These are phyloP conservation scores for Herpomyces periplanetae DNA, from an alignment of 2,329 filamentous ascomycete genomes.

Conservation along the genomic window DNA sequence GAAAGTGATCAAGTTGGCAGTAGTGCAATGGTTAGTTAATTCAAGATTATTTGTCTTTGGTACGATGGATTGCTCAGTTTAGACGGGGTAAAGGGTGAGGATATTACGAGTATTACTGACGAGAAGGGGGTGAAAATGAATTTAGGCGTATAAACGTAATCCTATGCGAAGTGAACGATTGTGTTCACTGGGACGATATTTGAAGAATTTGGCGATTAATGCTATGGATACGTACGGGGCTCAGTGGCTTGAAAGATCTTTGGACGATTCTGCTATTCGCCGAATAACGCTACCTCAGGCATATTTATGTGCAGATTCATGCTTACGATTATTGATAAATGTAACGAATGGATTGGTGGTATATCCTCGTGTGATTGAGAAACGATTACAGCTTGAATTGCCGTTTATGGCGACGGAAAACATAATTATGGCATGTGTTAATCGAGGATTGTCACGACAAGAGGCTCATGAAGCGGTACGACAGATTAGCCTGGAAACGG, in stretches of 20 bases:
- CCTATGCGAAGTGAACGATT: constrained; percentile 19
- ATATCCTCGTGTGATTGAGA: constrained; percentile 30
- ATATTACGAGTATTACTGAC: too few species aligned
- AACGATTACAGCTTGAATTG: constrained; percentile 28
- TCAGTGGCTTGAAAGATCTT: constrained; percentile 35
- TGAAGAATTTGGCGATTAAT: constrained; percentile 14
- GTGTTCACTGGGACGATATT: constrained; percentile 16
- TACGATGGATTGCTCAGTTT: too few species aligned
- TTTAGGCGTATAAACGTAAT: too few species aligned
- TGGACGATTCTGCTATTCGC: constrained; percentile 7
- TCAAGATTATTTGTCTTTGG: too few species aligned
- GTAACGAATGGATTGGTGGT: constrained; percentile 28
- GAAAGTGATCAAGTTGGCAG: constrained; percentile 38
- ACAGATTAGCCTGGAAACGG: constrained; percentile 18
- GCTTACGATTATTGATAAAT: constrained; percentile 25
- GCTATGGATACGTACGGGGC: constrained; percentile 23
- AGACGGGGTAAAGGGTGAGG: too few species aligned
- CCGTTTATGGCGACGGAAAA: constrained; percentile 46
- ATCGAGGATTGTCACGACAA: constrained; percentile 28
- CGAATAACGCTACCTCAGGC: constrained; percentile 24
- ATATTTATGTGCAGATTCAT: constrained; percentile 19
- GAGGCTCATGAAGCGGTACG: constrained; percentile 60
- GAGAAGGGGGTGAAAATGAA: too few species aligned
- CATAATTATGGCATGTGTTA: constrained; percentile 38
- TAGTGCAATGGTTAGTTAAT: constrained; percentile 18